Percentiles rank a stretch among this genome's conserved stretches.
phyloP scores from a whole-genome alignment of 441 rosid species.

The Adansonia gregorii region DNA sequence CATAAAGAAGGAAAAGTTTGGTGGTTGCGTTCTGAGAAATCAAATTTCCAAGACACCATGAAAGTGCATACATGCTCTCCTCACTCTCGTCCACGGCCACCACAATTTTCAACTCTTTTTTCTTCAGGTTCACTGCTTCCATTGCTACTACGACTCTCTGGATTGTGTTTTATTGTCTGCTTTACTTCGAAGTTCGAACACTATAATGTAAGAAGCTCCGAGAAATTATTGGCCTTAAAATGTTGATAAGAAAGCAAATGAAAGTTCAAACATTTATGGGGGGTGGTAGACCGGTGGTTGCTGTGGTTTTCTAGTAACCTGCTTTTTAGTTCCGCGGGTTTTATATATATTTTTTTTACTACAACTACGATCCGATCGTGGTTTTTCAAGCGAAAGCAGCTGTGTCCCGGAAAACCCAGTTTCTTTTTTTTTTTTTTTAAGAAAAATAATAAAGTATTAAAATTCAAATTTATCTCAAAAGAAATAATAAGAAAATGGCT shows the following conservation, averaged over 20 bases:
- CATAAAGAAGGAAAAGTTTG: slow-evolving; percentile 58
- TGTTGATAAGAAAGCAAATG: slow-evolving; percentile 26
- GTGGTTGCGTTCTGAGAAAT: slow-evolving; percentile 35
- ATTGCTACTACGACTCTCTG: background rate
- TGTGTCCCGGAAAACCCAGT: background rate
- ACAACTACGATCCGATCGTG: background rate
- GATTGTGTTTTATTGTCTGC: background rate
- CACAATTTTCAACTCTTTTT: slow-evolving; percentile 42
- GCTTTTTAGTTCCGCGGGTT: slow-evolving; percentile 12
- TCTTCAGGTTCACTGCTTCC: slow-evolving; percentile 41
- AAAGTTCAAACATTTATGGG: slow-evolving; percentile 15
- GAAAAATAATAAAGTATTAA: too few relatives aligned
- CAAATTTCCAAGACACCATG: slow-evolving; percentile 58
- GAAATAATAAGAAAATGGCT: too few relatives aligned
- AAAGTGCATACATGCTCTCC: slow-evolving; percentile 65
- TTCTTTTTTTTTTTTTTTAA: background rate
- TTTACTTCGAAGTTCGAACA: too few relatives aligned
- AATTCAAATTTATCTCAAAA: too few relatives aligned
- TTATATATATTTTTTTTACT: background rate
- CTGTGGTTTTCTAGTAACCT: slow-evolving; percentile 12
- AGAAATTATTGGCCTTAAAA: slow-evolving; percentile 27
- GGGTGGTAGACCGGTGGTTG: background rate
- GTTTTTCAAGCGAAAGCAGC: background rate
- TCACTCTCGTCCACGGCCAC: slow-evolving; percentile 67
- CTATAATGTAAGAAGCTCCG: background rate